Evolutionary conservation across 306 rosid species (phyloP), one percentile per base, ranked within the genome.

Genomic region (Quillaja saponaria): DNA sequence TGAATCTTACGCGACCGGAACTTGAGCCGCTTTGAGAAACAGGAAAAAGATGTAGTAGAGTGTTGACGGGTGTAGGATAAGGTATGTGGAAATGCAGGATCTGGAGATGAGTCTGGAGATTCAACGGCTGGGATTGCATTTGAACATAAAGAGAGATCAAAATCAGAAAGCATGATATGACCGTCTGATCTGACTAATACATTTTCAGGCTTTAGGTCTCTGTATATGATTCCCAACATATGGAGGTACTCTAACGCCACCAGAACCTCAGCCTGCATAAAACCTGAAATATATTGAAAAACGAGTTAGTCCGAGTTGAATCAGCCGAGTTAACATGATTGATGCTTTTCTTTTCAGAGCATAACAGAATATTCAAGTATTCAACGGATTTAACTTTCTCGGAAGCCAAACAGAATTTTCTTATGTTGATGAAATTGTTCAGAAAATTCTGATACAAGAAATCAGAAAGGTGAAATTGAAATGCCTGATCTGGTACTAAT

Each of bases 81-180:
- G 0, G 74, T 17, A 0, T 66, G 56, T 20, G 73, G n/a, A 9
- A 69, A 62, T 5, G 72, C 71, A 1, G 80, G 63, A 7, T 60
- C 67, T 0, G 84, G 72, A 0, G 82, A 66, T 2, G 33, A 69
- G 11, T 82, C 82, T 0, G 86, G 83, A 0, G 95, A 86, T 40
- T 92, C 96, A 13, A 92, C 96, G 71, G 86, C 94, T 7, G 99
- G 90, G 83, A 83, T 80, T 39, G 99, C 94, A 37, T 86, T 74
- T 0, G 95, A 84, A 62, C 95, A 85, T 0, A 92, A 64, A 0
- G 96, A 92, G 15, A 92, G 90, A 77, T 92, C 99, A 16, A 92
- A 92, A 63, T 92, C 99, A 2, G 99, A 89, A 61, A 92, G 87
- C 99, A 92, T 92, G 81, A 92, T 89, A 71, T 92, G 99, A 79